Evolutionary conservation across 2,329 filamentous ascomycete species (phyloP).

Genomic region (Aphanocladium album): DNA sequence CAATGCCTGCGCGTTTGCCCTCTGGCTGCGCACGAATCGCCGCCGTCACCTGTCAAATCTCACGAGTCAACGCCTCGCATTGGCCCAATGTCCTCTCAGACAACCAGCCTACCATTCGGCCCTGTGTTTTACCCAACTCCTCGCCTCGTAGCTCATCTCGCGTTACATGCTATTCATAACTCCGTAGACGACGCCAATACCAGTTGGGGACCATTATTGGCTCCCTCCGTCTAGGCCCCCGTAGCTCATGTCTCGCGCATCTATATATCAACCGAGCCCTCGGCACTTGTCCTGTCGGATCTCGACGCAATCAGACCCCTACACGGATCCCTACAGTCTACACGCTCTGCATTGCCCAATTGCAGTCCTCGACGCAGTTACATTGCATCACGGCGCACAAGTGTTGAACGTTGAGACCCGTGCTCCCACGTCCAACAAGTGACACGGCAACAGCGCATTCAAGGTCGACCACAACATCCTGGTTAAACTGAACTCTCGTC

Average conservation of each 20-base stretch:
- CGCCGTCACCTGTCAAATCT: background rate
- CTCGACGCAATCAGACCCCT: background rate
- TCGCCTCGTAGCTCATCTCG: background rate
- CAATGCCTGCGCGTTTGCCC: background rate
- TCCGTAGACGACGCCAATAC: no score
- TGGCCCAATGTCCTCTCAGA: conserved; percentile 2
- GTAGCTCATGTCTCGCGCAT: background rate
- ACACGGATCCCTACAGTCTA: background rate
- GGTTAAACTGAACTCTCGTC: background rate
- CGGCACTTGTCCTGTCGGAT: background rate
- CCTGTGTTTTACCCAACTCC: background rate
- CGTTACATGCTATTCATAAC: background rate
- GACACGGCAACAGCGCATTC: background rate
- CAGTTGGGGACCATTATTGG: no score
- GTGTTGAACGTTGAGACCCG: background rate
- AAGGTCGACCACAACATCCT: background rate
- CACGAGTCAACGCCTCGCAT: background rate
- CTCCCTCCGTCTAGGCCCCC: background rate
- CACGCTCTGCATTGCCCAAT: background rate
- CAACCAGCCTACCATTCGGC: background rate
- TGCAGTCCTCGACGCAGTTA: background rate
- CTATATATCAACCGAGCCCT: background rate
- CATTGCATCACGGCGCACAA: background rate
- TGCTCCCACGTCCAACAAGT: background rate
- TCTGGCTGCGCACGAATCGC: background rate